Conservation (phyloP, 768 basidiomycete species). For the Hericium alpestre region DNA sequence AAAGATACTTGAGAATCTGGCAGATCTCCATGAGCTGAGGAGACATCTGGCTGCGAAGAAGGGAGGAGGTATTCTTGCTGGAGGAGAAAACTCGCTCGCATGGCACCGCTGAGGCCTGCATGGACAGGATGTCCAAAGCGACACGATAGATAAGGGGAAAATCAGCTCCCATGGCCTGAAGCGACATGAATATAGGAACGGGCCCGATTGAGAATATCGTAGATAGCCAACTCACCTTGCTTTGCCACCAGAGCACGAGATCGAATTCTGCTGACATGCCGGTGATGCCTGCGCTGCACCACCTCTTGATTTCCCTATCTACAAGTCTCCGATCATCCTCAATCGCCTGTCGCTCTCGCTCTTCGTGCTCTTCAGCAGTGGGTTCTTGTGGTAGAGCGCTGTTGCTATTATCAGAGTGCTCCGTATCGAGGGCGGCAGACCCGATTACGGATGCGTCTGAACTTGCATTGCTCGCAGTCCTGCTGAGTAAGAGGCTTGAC, state of each 20-base stretch:
- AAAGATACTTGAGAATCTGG: constrained; percentile 7
- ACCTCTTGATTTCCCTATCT: not conserved
- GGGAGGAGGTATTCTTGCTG: constrained; percentile 5
- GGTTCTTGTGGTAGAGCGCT: too few species aligned
- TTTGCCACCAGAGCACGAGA: not conserved
- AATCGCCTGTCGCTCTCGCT: not conserved
- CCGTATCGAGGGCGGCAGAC: too few species aligned
- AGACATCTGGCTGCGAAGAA: constrained; percentile 2
- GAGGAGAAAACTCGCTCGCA: constrained; percentile 14
- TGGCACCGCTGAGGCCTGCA: constrained; percentile 10
- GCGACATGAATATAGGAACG: too few species aligned
- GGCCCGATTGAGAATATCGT: too few species aligned
- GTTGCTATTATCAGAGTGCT: too few species aligned
- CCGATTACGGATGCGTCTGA: too few species aligned
- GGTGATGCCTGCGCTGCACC: not conserved
- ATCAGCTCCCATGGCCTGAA: not conserved
- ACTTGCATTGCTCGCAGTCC: too few species aligned
- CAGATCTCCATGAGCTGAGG: constrained; percentile 3
- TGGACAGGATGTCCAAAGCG: constrained; percentile 10
- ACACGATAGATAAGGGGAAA: not conserved
- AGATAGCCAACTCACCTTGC: too few species aligned
- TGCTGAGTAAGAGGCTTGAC: not conserved
- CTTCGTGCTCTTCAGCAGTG: not conserved
- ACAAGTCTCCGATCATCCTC: not conserved
- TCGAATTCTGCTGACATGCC: not conserved